A percentile compares a stretch with the other conserved stretches of the same genome.
phyloP scores from a whole-genome alignment of 164 flowering plant species.

The Magnolia kwangsiensis region DNA sequence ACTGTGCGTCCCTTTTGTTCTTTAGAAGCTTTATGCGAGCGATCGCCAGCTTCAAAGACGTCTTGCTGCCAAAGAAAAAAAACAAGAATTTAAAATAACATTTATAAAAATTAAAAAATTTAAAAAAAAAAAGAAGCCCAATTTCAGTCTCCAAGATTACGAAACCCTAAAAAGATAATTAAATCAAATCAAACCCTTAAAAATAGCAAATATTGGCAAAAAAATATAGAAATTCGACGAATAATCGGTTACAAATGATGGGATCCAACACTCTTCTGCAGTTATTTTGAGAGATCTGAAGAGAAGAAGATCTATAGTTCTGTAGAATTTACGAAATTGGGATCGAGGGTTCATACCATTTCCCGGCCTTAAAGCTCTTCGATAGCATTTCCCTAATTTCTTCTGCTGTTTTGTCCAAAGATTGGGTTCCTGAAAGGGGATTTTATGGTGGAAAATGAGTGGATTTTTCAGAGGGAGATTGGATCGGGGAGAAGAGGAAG shows the following conservation, averaged over 20 bases:
- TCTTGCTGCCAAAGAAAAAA: slow-evolving; percentile 52
- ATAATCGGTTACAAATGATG: background rate
- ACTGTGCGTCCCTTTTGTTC: slow-evolving; percentile 68
- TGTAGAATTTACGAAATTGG: background rate
- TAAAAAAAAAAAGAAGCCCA: background rate
- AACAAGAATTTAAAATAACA: too few relatives aligned
- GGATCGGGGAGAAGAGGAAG: too few relatives aligned
- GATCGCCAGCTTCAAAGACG: slow-evolving; percentile 64
- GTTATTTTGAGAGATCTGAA: background rate
- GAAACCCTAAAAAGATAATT: slow-evolving; percentile 11
- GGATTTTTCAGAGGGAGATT: too few relatives aligned
- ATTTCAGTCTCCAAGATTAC: background rate
- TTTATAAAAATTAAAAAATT: too few relatives aligned
- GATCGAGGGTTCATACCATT: slow-evolving; percentile 48
- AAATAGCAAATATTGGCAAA: background rate
- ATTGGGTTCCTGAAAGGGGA: background rate
- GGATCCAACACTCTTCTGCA: background rate
- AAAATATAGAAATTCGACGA: background rate
- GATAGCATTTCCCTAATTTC: slow-evolving; percentile 5
- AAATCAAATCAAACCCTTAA: slow-evolving; percentile 10
- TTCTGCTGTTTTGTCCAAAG: background rate
- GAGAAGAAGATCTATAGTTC: background rate
- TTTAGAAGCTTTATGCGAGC: slow-evolving; percentile 80
- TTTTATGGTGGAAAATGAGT: too few relatives aligned
- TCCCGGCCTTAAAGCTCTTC: slow-evolving; percentile 77